Evolutionary conservation across 805 yeast species (phyloP).

Genomic region (Lipomyces sp.): DNA sequence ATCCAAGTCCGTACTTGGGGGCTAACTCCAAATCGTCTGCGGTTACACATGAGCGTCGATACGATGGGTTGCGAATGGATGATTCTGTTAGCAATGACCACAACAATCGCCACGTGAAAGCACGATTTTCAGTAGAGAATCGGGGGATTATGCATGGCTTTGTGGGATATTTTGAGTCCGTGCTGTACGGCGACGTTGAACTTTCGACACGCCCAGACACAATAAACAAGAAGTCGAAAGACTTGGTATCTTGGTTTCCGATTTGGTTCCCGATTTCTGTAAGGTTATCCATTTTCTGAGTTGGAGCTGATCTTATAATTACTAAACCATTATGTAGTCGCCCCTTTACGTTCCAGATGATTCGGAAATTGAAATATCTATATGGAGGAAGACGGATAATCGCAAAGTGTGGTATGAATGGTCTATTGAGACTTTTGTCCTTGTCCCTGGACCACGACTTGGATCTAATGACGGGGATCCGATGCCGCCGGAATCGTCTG

Average conservation of each 20-base stretch:
- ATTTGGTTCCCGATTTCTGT: slow-evolving; percentile 60
- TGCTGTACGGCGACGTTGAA: slow-evolving; percentile 61
- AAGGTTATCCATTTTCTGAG: slow-evolving; percentile 1
- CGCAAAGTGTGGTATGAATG: slow-evolving; percentile 69
- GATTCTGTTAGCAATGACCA: slow-evolving; percentile 31
- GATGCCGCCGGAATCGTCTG: slow-evolving; percentile 22
- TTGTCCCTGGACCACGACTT: slow-evolving; percentile 29
- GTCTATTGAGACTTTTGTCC: slow-evolving; percentile 59
- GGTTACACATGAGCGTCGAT: neutral
- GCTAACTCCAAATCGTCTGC: slow-evolving; percentile 9
- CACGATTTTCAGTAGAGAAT: slow-evolving; percentile 51
- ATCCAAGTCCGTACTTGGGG: slow-evolving; percentile 48
- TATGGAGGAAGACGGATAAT: slow-evolving; percentile 54
- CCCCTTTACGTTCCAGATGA: slow-evolving; percentile 54
- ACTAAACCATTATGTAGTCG: slow-evolving; percentile 8
- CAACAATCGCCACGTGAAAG: slow-evolving; percentile 42
- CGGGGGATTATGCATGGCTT: slow-evolving; percentile 71
- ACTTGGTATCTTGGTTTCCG: slow-evolving; percentile 71
- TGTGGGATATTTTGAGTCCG: slow-evolving; percentile 74
- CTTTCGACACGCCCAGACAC: slow-evolving; percentile 58
- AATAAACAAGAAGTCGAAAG: slow-evolving; percentile 47
- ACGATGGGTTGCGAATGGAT: neutral
- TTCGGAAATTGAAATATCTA: slow-evolving; percentile 57
- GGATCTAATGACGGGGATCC: slow-evolving; percentile 25
- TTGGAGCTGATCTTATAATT: neutral